These are phyloP conservation scores for Raffaelea deltoideospora DNA, from an alignment of 2,329 filamentous ascomycete genomes.

Conservation along the genomic window DNA sequence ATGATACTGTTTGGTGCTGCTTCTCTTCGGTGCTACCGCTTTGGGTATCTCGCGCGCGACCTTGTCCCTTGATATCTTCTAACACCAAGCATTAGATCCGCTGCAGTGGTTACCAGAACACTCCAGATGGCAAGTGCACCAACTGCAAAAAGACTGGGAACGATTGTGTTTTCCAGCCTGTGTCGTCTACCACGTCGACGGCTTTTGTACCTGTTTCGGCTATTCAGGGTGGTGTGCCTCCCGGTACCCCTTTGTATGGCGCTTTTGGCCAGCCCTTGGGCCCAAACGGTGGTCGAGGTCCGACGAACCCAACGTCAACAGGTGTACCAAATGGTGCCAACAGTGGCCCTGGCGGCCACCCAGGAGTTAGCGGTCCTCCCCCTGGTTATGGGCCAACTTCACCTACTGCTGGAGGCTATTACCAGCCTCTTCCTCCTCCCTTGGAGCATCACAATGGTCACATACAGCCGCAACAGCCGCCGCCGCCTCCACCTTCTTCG, in stretches of 20 bases:
- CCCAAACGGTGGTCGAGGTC: slow-evolving; percentile 8
- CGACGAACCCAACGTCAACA: too few species aligned
- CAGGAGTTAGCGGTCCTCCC: slow-evolving; percentile 6
- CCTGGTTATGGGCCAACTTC: slow-evolving; percentile 11
- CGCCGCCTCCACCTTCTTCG: slow-evolving; percentile 5
- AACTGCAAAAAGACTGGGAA: slow-evolving; percentile 48
- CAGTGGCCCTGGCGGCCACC: slow-evolving; percentile 3
- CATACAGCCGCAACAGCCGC: slow-evolving; percentile 8
- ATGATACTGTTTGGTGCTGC: slow-evolving; percentile 3
- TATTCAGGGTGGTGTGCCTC: slow-evolving; percentile 40
- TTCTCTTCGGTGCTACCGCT: neutral
- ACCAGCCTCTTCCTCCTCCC: slow-evolving; percentile 4
- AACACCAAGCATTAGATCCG: slow-evolving; percentile 30
- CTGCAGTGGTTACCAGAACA: slow-evolving; percentile 45
- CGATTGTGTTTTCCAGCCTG: slow-evolving; percentile 46
- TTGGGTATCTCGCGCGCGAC: too few species aligned
- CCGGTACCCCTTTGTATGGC: slow-evolving; percentile 39
- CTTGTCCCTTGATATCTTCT: too few species aligned
- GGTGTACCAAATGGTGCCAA: slow-evolving; percentile 6
- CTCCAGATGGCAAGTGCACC: slow-evolving; percentile 42
- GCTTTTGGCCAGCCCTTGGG: slow-evolving; percentile 40
- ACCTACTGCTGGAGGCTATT: slow-evolving; percentile 4
- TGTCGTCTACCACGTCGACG: slow-evolving; percentile 35
- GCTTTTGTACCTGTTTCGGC: slow-evolving; percentile 45
- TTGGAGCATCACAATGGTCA: slow-evolving; percentile 5